These are phyloP conservation scores for Gracilaria gracilis DNA, from an alignment of 23 red algal species.

Conservation along the genomic window DNA sequence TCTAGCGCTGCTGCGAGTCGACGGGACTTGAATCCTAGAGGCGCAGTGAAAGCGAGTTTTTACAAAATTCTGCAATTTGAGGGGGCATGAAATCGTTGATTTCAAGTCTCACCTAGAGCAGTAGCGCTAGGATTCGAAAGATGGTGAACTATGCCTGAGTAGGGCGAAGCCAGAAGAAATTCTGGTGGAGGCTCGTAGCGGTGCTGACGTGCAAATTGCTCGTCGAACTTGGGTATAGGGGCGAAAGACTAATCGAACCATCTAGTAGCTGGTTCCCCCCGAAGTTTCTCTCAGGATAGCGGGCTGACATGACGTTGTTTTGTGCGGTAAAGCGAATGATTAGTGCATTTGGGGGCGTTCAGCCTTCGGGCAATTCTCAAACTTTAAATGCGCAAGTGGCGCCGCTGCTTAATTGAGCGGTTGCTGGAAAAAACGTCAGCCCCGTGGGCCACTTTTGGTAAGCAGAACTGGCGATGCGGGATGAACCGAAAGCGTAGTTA, in stretches of 20 bases:
- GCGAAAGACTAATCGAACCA: constrained; percentile 98
- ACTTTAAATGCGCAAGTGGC: constrained; percentile 92
- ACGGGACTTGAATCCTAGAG: constrained; percentile 17
- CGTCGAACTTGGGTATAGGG: constrained; percentile 97
- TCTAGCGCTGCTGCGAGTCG: constrained; percentile 37
- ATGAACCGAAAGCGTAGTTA: constrained; percentile 89
- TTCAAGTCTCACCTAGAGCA: constrained; percentile 38
- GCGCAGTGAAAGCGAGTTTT: constrained; percentile 33
- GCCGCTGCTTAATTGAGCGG: constrained; percentile 59
- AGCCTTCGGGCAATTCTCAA: constrained; percentile 89
- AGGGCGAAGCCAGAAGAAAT: constrained; percentile 80
- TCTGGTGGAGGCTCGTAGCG: constrained; percentile 78
- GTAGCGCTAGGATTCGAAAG: constrained; percentile 85
- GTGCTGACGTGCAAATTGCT: constrained; percentile 98
- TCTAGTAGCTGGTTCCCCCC: constrained; percentile 94
- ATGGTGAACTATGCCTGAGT: constrained; percentile 93
- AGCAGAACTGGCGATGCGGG: constrained; percentile 97
- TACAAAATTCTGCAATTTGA: constrained; percentile 11
- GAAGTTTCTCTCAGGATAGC: constrained; percentile 94
- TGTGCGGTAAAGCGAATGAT: constrained; percentile 88
- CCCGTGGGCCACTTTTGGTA: constrained; percentile 93
- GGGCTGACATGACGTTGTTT: constrained; percentile 68
- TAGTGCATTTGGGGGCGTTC: constrained; percentile 77
- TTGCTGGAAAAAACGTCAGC: constrained; percentile 49
- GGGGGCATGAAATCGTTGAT: constrained; percentile 35